phyloP scores from a whole-genome alignment of 2,329 filamentous ascomycete species.

The Parafenestella ontariensis region DNA sequence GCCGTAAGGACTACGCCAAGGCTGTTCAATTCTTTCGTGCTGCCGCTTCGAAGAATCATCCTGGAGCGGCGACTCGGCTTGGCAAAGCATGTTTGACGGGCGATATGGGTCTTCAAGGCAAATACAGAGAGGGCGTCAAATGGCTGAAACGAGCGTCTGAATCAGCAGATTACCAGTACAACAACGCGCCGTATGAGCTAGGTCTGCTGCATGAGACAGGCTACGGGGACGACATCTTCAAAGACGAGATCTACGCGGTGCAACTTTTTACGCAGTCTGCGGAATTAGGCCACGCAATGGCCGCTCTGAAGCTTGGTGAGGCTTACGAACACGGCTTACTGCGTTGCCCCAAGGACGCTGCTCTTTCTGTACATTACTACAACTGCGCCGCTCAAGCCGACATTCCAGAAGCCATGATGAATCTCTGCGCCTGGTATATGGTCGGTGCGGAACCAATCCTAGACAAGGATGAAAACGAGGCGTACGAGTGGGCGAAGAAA shows the following conservation, averaged over 20 bases:
- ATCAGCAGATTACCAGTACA: constrained; percentile 89
- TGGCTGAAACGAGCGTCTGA: constrained; percentile 96
- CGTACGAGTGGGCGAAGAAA: constrained; percentile 92
- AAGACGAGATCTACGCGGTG: constrained; percentile 87
- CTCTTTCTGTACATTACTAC: constrained; percentile 96
- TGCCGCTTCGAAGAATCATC: constrained; percentile 91
- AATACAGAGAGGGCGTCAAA: constrained; percentile 90
- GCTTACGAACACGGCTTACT: constrained; percentile 94
- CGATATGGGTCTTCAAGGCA: constrained; percentile 82
- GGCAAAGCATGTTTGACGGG: constrained; percentile 89
- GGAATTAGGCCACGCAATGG: constrained; percentile 86
- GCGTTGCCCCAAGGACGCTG: constrained; percentile 86
- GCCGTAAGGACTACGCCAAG: constrained; percentile 85
- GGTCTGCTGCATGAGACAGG: constrained; percentile 88
- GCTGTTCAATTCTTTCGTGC: constrained; percentile 92
- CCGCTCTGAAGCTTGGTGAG: constrained; percentile 88
- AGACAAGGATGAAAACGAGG: constrained; percentile 94
- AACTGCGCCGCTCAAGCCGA: constrained; percentile 87
- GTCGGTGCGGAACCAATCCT: constrained; percentile 90
- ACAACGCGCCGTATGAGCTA: constrained; percentile 89
- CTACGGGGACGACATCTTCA: constrained; percentile 94
- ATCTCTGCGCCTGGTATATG: constrained; percentile 97
- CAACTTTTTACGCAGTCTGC: constrained; percentile 94
- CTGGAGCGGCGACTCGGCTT: constrained; percentile 90
- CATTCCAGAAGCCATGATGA: constrained; percentile 93